Conservation (phyloP, 495 filamentous ascomycete species). For the Letharia lupina region DNA sequence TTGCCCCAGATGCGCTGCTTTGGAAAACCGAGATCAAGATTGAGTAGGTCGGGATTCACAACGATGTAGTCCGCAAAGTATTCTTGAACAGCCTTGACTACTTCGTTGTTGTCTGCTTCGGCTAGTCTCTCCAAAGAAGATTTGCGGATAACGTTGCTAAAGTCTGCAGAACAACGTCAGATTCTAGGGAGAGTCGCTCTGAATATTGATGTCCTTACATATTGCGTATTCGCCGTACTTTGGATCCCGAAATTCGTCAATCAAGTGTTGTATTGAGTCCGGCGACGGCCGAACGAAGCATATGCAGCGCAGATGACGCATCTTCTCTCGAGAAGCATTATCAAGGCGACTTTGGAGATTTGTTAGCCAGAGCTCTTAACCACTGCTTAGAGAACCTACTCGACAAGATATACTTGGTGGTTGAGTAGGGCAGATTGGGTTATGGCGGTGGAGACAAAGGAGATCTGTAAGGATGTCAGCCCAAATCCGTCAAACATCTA, state of each 20-base stretch:
- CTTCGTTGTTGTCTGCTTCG: conserved; percentile 96
- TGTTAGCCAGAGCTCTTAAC: conserved; percentile 21
- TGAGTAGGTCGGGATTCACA: conserved; percentile 89
- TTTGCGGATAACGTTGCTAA: conserved; percentile 95
- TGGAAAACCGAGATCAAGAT: conserved; percentile 66
- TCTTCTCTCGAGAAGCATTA: conserved; percentile 86
- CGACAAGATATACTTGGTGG: conserved; percentile 95
- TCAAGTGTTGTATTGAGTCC: conserved; percentile 82
- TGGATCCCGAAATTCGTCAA: conserved; percentile 92
- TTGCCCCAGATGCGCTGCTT: conserved; percentile 65
- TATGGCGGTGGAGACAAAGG: conserved; percentile 87
- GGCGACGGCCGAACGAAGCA: conserved; percentile 88
- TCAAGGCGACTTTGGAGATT: conserved; percentile 56
- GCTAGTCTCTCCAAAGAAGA: conserved; percentile 90
- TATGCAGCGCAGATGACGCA: conserved; percentile 91
- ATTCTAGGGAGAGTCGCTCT: conserved; percentile 3
- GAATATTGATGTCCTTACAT: conserved; percentile 34
- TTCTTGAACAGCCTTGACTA: conserved; percentile 85
- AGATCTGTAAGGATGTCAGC: conserved; percentile 43
- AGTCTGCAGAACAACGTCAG: conserved; percentile 40
- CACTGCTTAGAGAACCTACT: conserved; percentile 36
- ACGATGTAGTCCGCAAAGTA: conserved; percentile 93
- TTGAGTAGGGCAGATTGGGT: conserved; percentile 94
- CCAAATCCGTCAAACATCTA: conserved; percentile 2
- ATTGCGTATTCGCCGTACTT: conserved; percentile 98